Percentiles rank a stretch among this genome's conserved stretches.
Evolutionary conservation across 2,329 filamentous ascomycete species (phyloP).

Genomic region (Clarireedia paspali): DNA sequence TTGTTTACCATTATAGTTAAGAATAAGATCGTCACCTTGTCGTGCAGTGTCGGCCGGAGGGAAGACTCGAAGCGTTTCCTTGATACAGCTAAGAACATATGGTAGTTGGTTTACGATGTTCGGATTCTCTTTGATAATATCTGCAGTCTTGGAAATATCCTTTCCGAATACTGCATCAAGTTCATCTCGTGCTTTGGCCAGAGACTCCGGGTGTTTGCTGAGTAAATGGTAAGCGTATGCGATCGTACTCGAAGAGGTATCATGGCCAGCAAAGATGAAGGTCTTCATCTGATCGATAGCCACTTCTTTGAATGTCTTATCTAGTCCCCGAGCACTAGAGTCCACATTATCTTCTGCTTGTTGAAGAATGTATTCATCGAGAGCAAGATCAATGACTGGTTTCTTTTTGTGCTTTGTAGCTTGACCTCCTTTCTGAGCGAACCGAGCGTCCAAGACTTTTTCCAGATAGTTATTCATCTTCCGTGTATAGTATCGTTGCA

Average conservation of each 20-base stretch:
- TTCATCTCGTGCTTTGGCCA: slow-evolving; percentile 17
- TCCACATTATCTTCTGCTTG: slow-evolving; percentile 8
- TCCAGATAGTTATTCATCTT: slow-evolving; percentile 20
- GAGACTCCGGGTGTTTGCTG: slow-evolving; percentile 13
- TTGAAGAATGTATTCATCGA: slow-evolving; percentile 17
- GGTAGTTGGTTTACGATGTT: slow-evolving; percentile 16
- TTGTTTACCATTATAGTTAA: slow-evolving; percentile 1
- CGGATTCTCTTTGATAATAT: slow-evolving; percentile 12
- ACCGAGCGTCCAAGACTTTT: slow-evolving; percentile 18
- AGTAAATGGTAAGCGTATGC: slow-evolving; percentile 17
- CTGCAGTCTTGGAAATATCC: slow-evolving; percentile 9
- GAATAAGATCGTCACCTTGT: slow-evolving; percentile 8
- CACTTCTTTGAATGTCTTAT: slow-evolving; percentile 14
- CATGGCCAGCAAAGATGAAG: slow-evolving; percentile 21
- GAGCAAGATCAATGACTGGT: slow-evolving; percentile 18
- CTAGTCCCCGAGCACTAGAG: slow-evolving; percentile 8
- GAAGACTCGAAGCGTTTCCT: slow-evolving; percentile 19
- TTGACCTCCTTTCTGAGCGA: slow-evolving; percentile 6
- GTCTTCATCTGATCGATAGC: slow-evolving; percentile 15
- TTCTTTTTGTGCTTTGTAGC: slow-evolving; percentile 6
- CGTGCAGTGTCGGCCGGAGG: slow-evolving; percentile 17
- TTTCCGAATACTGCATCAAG: slow-evolving; percentile 19
- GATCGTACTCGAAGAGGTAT: slow-evolving; percentile 20
- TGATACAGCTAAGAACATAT: slow-evolving; percentile 19
- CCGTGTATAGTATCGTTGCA: slow-evolving; percentile 17